Base-by-base conservation (phyloP, 768 basidiomycete species). In the Sutorius australiensis region DNA sequence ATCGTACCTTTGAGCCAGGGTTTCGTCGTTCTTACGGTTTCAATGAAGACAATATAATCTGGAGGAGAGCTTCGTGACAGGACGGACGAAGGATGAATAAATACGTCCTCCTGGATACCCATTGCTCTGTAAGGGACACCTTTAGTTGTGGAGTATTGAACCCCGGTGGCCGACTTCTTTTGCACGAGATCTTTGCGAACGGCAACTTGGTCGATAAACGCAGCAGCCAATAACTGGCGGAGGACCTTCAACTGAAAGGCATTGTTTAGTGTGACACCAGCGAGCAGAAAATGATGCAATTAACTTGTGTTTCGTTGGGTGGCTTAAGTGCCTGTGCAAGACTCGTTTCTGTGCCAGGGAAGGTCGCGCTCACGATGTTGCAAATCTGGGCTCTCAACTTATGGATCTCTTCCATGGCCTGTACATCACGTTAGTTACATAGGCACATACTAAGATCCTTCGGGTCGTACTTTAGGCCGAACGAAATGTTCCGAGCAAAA, bases 331-430 rank as follows among this genome's bases (percentile, higher is more conserved):
- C 82, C 4, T 80, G 78, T 3, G 75, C 69, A 58, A 90, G 86
- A 10, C 79, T 81, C 2, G 80, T 72, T 49, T 86, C 77, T 5
- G 77, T 68, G 5, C 78, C 80, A 3, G 86, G 81, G 57, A 94
- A 91, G 64, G 89, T 89, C n/a, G 79, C 73, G 51, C 79, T 77
- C 5, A 95, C 89, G 41, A 98, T 94, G 52, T 80, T 81, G 61
- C 82, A 88, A 51, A 99, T 87, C 63, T 99, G 97, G 0, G 83
- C 79, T 33, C 94, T 83, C 5, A 99, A 77, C 67, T 98, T 98
- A 69, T 95, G 97, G 33, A 97, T 95, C 73, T 99, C 97, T 71
- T 97, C 91, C 95, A 99, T 98, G 0, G 93, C 91, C 95, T 98
- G 17, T 28, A 50, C 7, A 28, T 39, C 27, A 19, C 45, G 7